phyloP scores from a whole-genome alignment of 78 protist genomes.

The Speleostelium caveatum region DNA sequence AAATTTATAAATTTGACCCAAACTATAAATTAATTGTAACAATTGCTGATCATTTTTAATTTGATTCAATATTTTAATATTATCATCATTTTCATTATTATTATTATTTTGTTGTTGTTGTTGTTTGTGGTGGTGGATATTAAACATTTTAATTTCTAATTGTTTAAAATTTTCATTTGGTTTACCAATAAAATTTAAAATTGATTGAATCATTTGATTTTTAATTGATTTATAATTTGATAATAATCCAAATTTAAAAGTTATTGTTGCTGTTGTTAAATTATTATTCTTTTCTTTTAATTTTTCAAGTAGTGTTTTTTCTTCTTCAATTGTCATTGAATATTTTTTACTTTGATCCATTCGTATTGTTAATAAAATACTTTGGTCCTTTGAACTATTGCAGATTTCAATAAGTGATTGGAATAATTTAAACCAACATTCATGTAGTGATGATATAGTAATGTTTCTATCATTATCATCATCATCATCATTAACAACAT shows the following conservation, averaged over 20 bases:
- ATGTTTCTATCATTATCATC: neutral
- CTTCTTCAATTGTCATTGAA: conserved; percentile 25
- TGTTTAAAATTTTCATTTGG: neutral
- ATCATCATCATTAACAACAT: neutral
- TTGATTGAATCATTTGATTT: neutral
- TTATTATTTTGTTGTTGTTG: neutral
- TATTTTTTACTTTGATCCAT: conserved; percentile 33
- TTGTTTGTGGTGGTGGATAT: neutral
- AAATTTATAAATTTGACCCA: conserved; percentile 26
- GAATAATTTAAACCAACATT: conserved; percentile 67
- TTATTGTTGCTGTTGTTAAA: neutral
- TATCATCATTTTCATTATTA: neutral
- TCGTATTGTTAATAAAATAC: conserved; percentile 26
- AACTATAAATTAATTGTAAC: conserved; percentile 36
- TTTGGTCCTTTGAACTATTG: neutral
- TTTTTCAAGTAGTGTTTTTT: neutral
- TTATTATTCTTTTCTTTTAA: neutral
- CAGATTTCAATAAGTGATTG: neutral
- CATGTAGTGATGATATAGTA: neutral
- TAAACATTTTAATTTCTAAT: neutral
- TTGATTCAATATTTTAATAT: neutral
- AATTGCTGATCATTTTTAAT: conserved; percentile 48
- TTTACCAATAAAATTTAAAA: neutral
- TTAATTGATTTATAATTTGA: conserved; percentile 18
- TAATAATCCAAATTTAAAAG: conserved; percentile 36